phyloP scores from a whole-genome alignment of 2,329 filamentous ascomycete genomes.

The Penicillium crustosum region DNA sequence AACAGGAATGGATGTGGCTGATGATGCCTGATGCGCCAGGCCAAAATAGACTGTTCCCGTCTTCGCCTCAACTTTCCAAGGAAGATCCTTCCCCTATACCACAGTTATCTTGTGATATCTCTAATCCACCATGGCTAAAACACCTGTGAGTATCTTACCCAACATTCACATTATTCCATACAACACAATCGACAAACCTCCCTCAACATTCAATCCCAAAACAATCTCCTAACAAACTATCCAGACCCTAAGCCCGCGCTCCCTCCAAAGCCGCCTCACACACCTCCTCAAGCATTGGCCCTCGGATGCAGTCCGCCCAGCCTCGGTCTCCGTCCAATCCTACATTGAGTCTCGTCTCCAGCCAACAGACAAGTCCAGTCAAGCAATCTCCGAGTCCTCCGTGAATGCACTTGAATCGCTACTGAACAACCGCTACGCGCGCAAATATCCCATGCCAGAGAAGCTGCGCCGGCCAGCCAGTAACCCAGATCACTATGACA shows the following conservation, averaged over 20 bases:
- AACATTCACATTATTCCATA: background rate
- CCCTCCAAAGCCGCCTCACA: constrained; percentile 38
- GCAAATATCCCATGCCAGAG: constrained; percentile 50
- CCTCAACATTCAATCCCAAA: background rate
- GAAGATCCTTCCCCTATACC: constrained; percentile 1
- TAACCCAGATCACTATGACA: constrained; percentile 54
- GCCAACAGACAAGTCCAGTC: constrained; percentile 16
- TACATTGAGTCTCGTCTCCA: constrained; percentile 40
- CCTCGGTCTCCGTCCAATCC: constrained; percentile 46
- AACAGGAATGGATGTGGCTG: constrained; percentile 25
- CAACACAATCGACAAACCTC: background rate
- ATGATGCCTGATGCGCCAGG: constrained; percentile 20
- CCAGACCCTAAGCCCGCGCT: constrained; percentile 29
- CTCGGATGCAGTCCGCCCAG: constrained; percentile 44
- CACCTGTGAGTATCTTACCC: constrained; percentile 17
- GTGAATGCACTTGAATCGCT: constrained; percentile 61
- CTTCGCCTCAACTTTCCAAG: background rate
- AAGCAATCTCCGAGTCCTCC: constrained; percentile 35
- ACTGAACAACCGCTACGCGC: constrained; percentile 59
- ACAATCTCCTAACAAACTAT: constrained; percentile 7
- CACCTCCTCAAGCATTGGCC: constrained; percentile 49
- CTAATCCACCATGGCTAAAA: constrained; percentile 26
- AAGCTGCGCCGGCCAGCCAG: constrained; percentile 51
- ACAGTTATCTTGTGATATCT: background rate
- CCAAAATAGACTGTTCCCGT: constrained; percentile 13